Percentiles rank a stretch among this genome's conserved stretches.
phyloP scores from a whole-genome alignment of 192 early-diverging fungal genomes.

The Rhizophlyctis rosea region DNA sequence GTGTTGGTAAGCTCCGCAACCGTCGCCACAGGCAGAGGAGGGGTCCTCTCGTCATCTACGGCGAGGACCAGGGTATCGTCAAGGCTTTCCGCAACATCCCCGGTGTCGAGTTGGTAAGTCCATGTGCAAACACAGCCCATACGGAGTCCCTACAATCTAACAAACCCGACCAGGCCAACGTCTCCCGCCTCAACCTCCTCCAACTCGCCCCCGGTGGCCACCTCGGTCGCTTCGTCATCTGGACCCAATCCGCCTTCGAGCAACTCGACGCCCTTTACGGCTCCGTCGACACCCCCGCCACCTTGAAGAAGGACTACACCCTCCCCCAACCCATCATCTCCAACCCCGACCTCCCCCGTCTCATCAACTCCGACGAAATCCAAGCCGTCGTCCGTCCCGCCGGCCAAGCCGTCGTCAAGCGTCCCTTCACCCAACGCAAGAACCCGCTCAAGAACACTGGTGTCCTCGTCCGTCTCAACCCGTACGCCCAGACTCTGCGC shows the following conservation, averaged over 20 bases:
- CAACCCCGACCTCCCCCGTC: constrained; percentile 92
- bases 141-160: not conserved
- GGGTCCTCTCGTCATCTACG: constrained; percentile 94
- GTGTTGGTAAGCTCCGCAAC: constrained; percentile 95
- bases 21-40: constrained; percentile 93
- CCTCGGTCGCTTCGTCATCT: constrained; percentile 98
- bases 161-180: constrained; percentile 43
- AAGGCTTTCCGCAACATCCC: constrained; percentile 98
- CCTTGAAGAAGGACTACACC: constrained; percentile 88
- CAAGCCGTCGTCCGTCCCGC: constrained; percentile 90
- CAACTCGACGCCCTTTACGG: constrained; percentile 92
- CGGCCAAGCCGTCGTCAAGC: constrained; percentile 73
- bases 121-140: not conserved
- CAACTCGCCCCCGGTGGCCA: constrained; percentile 98
- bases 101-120: constrained; percentile 85
- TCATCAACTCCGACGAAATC: constrained; percentile 97
- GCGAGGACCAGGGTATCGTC: constrained; percentile 88
- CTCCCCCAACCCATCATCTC: constrained; percentile 83
- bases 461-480: constrained; percentile 93
- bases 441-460: constrained; percentile 94
- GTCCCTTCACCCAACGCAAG: constrained; percentile 97
- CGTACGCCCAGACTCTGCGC: constrained; percentile 87
- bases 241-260: constrained; percentile 91
- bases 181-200: constrained; percentile 91
- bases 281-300: constrained; percentile 69